A percentile compares a stretch with the other conserved stretches of the same genome.
Evolutionary conservation across 192 early-diverging fungal genomes (phyloP).

Genomic region (Coemansia sp.): DNA sequence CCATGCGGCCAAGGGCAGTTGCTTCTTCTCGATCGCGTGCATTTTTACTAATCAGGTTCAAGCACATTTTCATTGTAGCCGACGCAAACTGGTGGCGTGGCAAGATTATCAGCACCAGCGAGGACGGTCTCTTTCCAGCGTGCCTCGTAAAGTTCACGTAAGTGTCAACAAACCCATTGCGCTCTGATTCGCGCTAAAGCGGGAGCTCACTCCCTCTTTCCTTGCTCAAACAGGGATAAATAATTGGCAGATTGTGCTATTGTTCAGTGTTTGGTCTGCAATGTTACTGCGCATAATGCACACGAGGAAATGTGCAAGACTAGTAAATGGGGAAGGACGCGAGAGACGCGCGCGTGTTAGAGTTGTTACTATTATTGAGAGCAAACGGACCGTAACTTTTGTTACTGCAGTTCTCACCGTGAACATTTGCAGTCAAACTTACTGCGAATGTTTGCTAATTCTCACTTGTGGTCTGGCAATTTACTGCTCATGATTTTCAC

Average conservation of each 20-base stretch:
- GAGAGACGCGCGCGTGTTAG: conserved; percentile 4
- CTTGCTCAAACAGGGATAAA: not conserved
- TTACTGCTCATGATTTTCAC: not conserved
- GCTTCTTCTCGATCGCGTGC: not conserved
- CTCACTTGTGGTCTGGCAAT: not conserved
- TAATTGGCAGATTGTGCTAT: not conserved
- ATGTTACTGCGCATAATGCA: conserved; percentile 1
- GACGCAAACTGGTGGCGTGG: conserved; percentile 61
- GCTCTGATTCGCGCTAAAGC: not conserved
- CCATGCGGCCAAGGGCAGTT: not conserved
- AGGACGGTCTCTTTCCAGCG: conserved; percentile 55
- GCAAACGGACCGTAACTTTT: not conserved
- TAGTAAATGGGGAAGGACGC: not conserved
- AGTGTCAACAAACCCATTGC: conserved; percentile 23
- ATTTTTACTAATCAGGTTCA: not conserved
- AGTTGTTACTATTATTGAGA: not conserved
- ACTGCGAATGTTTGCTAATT: conserved; percentile 6
- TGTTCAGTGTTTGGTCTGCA: not conserved
- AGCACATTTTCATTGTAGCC: conserved; percentile 22
- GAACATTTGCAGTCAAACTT: not conserved
- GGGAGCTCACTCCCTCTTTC: not conserved
- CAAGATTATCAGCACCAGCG: conserved; percentile 41
- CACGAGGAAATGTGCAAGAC: not conserved
- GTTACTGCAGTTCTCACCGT: conserved; percentile 5
- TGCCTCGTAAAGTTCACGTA: conserved; percentile 58